These are phyloP conservation scores for Penicillium sp. DNA, from an alignment of 2,329 filamentous ascomycete genomes.

Conservation along the genomic window DNA sequence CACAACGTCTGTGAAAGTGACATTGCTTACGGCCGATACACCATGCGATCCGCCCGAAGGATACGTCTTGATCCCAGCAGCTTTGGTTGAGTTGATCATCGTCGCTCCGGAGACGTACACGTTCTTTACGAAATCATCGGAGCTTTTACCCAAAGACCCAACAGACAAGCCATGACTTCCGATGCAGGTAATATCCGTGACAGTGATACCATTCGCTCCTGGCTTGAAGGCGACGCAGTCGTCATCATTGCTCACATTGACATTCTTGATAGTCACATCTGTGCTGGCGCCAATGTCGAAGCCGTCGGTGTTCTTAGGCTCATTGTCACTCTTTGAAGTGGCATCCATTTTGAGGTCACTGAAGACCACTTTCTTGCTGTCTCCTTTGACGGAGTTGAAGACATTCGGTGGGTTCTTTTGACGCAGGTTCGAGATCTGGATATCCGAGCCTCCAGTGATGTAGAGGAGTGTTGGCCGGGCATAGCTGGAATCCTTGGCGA, in stretches of 20 bases:
- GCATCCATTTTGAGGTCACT: slow-evolving; percentile 42
- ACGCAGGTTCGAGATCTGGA: slow-evolving; percentile 40
- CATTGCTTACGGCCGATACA: slow-evolving; percentile 43
- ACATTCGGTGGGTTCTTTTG: slow-evolving; percentile 50
- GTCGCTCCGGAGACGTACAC: slow-evolving; percentile 43
- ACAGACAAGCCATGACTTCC: slow-evolving; percentile 53
- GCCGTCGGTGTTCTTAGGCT: slow-evolving; percentile 47
- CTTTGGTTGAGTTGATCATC: slow-evolving; percentile 48
- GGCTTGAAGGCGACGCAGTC: slow-evolving; percentile 51
- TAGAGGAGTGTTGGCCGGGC: slow-evolving; percentile 46
- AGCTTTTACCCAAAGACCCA: slow-evolving; percentile 46
- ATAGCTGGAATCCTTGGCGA: slow-evolving; percentile 42
- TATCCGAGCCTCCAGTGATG: slow-evolving; percentile 41
- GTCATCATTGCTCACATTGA: slow-evolving; percentile 45
- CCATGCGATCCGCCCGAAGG: slow-evolving; percentile 41
- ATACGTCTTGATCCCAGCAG: slow-evolving; percentile 51
- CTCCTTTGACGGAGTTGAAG: slow-evolving; percentile 45
- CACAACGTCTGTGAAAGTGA: slow-evolving; percentile 43
- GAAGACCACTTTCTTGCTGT: slow-evolving; percentile 39
- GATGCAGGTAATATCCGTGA: slow-evolving; percentile 46
- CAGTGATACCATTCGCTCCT: slow-evolving; percentile 42
- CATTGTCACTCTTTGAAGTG: slow-evolving; percentile 40
- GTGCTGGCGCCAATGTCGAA: slow-evolving; percentile 46
- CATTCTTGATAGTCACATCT: slow-evolving; percentile 39
- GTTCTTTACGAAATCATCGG: slow-evolving; percentile 46